Evolutionary conservation across 106 monocot species (phyloP), one percentile per base, ranked within the genome.

Genomic region (Acorus calamus): DNA sequence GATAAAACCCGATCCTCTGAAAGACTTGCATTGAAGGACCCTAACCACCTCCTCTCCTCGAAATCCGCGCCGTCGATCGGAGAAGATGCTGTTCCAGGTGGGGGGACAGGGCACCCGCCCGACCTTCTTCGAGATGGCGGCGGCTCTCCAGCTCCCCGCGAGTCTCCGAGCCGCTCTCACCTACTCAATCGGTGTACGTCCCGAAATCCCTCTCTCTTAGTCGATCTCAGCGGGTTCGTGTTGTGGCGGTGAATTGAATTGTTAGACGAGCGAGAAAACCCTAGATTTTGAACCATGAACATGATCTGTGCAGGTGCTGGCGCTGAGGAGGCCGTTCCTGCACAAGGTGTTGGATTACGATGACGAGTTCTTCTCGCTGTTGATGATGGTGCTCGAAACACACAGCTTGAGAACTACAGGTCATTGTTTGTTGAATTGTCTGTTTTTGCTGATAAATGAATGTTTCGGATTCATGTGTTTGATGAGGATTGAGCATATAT

Each of bases 101-200:
- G 96, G 91, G 55, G 96, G 96, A 8, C 87, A 96, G 69, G 96
- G 96, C 44, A 73, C 87, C 51, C 79, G 87, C 72, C 96, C 96
- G 46, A 96, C 96, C 61, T 96, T 96, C 96, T 91, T 96, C 87
- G 96, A 96, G 91, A 96, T 96, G 96, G 87, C 91, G 13, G 96
- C 96, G 3, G 96, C 96, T 42, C 90, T 87, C 80, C 87, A 96
- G 76, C 96, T 96, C 51, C 96, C 96, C 8, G 71, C 76, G 51
- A 96, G 96, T 73, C 91, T 96, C 51, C 73, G 87, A 47, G 83
- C 96, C 42, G 96, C 96, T 13, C 82, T 96, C 62, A 78, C 78
- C 49, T 96, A 96, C 82, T 91, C 96, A 3, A 69, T 96, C 48
- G 96, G 91, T 54, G 96, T 94, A 77, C 42, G 50, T 4, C 7